Percentiles rank a stretch among this genome's conserved stretches.
phyloP scores from a whole-genome alignment of 345 rosid genomes.

The Syzygium aromaticum region DNA sequence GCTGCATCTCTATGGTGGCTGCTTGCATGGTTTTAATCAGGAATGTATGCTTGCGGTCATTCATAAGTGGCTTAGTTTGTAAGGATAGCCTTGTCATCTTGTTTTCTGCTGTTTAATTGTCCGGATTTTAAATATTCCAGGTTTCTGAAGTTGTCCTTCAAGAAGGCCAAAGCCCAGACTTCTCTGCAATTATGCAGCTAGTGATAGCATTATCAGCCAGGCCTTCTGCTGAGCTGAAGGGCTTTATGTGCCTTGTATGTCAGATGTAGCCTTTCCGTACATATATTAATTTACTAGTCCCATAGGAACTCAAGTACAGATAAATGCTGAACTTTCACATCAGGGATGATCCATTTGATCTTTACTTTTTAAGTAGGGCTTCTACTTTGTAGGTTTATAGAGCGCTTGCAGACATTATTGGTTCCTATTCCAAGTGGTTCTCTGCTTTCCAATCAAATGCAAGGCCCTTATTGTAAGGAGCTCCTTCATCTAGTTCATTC shows the following conservation, averaged over 20 bases:
- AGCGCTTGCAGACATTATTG: conserved; percentile 85
- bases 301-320: background rate
- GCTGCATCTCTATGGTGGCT: background rate
- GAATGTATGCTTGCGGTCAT: background rate
- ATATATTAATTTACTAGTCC: background rate
- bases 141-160: conserved; percentile 78
- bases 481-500: background rate
- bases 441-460: conserved; percentile 53
- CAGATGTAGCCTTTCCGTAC: background rate
- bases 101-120: conserved; percentile 1
- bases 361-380: background rate
- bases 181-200: conserved; percentile 74
- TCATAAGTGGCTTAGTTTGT: background rate
- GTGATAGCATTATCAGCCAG: conserved; percentile 54
- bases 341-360: background rate
- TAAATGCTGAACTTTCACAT: background rate
- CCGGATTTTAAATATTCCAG: conserved; percentile 26
- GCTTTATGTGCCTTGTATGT: conserved; percentile 82
- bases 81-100: background rate
- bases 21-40: background rate
- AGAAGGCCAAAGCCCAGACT: conserved; percentile 59
- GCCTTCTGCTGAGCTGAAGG: conserved; percentile 55
- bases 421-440: conserved; percentile 93
- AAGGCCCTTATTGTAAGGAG: conserved; percentile 71
- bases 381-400: conserved; percentile 68